Evolutionary conservation across 352 stramenopile genomes (phyloP).

Genomic region (Globisporangium alternatum): DNA sequence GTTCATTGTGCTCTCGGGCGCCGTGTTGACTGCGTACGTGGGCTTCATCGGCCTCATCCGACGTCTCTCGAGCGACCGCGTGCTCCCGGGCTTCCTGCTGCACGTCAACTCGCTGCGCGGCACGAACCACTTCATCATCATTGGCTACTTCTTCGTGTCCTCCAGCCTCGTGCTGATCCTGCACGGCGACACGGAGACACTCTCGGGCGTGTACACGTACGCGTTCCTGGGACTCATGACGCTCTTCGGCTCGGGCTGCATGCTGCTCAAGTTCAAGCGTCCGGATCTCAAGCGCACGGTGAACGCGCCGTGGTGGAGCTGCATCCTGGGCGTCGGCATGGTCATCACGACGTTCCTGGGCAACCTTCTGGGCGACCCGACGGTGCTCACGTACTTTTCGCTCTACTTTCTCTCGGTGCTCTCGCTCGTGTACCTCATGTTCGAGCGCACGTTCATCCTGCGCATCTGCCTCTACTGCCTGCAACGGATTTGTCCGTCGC

Average conservation of each 20-base stretch:
- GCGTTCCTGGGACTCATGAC: conserved; percentile 95
- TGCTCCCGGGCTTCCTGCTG: conserved; percentile 81
- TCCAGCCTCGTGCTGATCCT: conserved; percentile 89
- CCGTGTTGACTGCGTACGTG: conserved; percentile 92
- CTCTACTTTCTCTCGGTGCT: conserved; percentile 86
- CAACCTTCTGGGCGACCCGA: conserved; percentile 84
- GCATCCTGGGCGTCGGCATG: conserved; percentile 74
- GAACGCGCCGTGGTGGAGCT: conserved; percentile 87
- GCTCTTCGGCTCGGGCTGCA: conserved; percentile 91
- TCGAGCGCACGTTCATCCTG: conserved; percentile 85
- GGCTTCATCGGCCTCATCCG: conserved; percentile 90
- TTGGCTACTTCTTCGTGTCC: conserved; percentile 87
- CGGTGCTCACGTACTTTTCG: conserved; percentile 87
- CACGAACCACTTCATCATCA: conserved; percentile 92
- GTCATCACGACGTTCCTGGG: conserved; percentile 84
- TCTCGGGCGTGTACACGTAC: conserved; percentile 94
- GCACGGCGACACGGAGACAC: conserved; percentile 88
- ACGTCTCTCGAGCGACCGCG: conserved; percentile 90
- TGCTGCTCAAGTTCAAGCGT: conserved; percentile 95
- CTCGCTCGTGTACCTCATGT: conserved; percentile 85
- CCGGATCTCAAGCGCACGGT: conserved; percentile 85
- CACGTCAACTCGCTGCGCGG: conserved; percentile 75
- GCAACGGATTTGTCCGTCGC: conserved; percentile 73
- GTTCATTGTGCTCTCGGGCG: conserved; percentile 93
- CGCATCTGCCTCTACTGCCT: conserved; percentile 80